A percentile compares a stretch with the other conserved stretches of the same genome.
Conservation (phyloP, 768 basidiomycete genomes). For the Cyclocybe aegerita region DNA sequence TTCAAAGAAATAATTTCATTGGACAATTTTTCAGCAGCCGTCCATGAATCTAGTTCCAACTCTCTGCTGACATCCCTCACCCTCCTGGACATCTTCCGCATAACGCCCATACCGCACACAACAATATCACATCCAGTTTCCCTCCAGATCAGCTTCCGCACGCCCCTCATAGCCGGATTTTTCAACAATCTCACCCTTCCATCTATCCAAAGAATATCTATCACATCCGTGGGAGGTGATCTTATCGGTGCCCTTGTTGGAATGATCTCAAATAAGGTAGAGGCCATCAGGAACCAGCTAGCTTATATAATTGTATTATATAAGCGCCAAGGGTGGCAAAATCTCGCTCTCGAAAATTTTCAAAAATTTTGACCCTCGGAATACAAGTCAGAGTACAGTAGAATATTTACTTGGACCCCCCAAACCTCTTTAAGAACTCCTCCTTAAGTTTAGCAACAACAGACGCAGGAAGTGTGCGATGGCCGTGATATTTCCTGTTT, state of each 20-base stretch:
- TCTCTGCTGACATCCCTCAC: constrained; percentile 17
- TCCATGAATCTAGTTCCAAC: constrained; percentile 1
- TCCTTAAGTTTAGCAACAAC: too few relatives aligned
- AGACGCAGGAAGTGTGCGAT: too few relatives aligned
- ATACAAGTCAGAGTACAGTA: too few relatives aligned
- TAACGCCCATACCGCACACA: constrained; percentile 13
- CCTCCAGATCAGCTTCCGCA: constrained; percentile 21
- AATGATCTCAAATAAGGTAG: constrained; percentile 12
- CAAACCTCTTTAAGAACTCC: too few relatives aligned
- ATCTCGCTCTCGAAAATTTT: too few relatives aligned
- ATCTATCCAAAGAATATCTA: constrained; percentile 18
- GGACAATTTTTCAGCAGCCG: constrained; percentile 12
- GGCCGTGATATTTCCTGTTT: too few relatives aligned
- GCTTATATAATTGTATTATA: too few relatives aligned
- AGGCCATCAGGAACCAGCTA: too few relatives aligned
- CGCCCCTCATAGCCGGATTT: constrained; percentile 8
- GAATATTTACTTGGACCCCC: too few relatives aligned
- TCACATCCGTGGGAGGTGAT: constrained; percentile 13
- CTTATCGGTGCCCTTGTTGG: constrained; percentile 12
- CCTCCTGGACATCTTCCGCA: constrained; percentile 17
- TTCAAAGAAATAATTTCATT: constrained; percentile 19
- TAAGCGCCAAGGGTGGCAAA: too few relatives aligned
- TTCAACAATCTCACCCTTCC: constrained; percentile 21
- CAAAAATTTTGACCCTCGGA: too few relatives aligned
- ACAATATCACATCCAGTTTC: constrained; percentile 16